phyloP scores from a whole-genome alignment of 768 basidiomycete species.

The Boletus rex-veris region DNA sequence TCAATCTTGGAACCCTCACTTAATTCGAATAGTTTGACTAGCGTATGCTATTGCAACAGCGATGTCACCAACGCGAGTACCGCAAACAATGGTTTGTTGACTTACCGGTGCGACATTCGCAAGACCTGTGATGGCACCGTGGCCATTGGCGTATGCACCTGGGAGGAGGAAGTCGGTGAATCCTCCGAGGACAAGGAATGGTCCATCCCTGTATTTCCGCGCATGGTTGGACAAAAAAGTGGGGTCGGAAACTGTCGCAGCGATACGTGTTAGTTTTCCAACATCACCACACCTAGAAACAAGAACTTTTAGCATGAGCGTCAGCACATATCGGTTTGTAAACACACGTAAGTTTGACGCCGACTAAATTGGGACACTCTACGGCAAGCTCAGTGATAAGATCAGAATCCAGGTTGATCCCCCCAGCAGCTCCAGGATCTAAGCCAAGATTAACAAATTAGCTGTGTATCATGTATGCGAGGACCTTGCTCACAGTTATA shows the following conservation, averaged over 20 bases:
- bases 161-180: conserved; percentile 82
- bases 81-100: neutral
- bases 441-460: conserved; percentile 4
- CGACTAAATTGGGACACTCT: conserved; percentile 73
- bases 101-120: conserved; percentile 78
- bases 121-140: conserved; percentile 90
- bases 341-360: conserved; percentile 86
- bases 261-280: conserved; percentile 85
- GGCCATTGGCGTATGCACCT: conserved; percentile 65
- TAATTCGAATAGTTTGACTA: conserved; percentile 60
- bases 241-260: conserved; percentile 56
- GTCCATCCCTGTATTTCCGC: conserved; percentile 56
- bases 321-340: neutral
- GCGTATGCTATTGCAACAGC: conserved; percentile 44
- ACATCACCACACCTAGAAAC: conserved; percentile 77
- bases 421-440: conserved; percentile 86
- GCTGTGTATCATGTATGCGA: neutral
- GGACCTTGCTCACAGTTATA: conserved; percentile 67
- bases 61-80: neutral
- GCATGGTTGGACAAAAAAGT: conserved; percentile 58
- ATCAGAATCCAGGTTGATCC: conserved; percentile 90
- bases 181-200: conserved; percentile 82
- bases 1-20: conserved; percentile 54
- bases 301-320: conserved; percentile 5
- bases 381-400: conserved; percentile 75